A percentile compares a stretch with the other conserved stretches of the same genome.
phyloP scores from a whole-genome alignment of 2,329 filamentous ascomycete species.

The Colletotrichum sp. region DNA sequence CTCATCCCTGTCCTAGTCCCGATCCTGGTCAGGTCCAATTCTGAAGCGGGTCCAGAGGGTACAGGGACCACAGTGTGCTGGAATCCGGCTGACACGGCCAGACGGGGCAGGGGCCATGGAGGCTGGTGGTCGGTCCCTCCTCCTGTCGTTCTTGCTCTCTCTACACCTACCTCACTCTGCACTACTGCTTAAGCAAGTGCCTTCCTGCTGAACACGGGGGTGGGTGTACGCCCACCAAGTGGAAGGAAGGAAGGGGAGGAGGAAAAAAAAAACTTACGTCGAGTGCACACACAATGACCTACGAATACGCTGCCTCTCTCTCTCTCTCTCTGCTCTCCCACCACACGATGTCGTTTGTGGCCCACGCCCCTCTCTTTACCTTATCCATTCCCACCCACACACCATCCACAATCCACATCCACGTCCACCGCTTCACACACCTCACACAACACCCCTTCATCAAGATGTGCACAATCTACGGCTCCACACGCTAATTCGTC shows the following conservation, averaged over 20 bases:
- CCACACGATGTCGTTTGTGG: background rate
- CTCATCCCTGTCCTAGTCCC: background rate
- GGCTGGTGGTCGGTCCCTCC: constrained; percentile 4
- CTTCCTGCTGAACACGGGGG: background rate
- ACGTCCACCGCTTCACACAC: background rate
- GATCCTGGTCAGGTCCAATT: constrained; percentile 2
- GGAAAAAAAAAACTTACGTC: background rate
- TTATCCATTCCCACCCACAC: background rate
- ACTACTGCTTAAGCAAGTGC: background rate
- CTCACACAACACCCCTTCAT: constrained; percentile 16
- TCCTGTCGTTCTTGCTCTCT: background rate
- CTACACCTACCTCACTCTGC: background rate
- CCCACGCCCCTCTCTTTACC: background rate
- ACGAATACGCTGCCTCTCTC: background rate
- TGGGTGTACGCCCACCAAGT: background rate
- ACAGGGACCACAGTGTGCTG: constrained; percentile 4
- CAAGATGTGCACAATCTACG: constrained; percentile 9
- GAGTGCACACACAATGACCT: background rate
- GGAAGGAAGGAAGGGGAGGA: background rate
- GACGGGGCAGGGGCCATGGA: background rate
- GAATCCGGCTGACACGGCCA: background rate
- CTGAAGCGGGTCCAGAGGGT: constrained; percentile 1
- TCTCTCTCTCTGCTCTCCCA: background rate
- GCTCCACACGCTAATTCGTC: constrained; percentile 14
- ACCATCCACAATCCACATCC: background rate